A percentile compares a stretch with the other conserved stretches of the same genome.
phyloP scores from a whole-genome alignment of 805 yeast species.

The Zygoascus bituminiphila region DNA sequence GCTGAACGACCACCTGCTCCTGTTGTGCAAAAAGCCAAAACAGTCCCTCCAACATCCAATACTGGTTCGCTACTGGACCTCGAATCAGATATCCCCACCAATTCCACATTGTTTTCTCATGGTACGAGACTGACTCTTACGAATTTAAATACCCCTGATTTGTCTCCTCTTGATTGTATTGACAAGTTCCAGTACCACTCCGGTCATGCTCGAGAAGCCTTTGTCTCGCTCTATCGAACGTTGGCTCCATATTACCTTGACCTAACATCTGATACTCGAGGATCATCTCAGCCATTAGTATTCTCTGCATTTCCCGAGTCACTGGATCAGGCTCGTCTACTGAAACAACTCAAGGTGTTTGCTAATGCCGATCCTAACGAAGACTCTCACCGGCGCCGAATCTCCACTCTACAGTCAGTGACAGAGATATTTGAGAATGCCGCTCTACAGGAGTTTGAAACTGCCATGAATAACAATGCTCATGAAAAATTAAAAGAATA shows the following conservation, averaged over 20 bases:
- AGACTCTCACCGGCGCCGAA: constrained; percentile 29
- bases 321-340: constrained; percentile 41
- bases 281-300: constrained; percentile 37
- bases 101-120: background rate
- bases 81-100: background rate
- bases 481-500: constrained; percentile 31
- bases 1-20: background rate
- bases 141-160: background rate
- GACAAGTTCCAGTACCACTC: constrained; percentile 9
- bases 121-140: background rate
- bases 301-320: constrained; percentile 42
- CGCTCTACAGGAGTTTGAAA: constrained; percentile 57
- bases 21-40: background rate
- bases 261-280: constrained; percentile 31
- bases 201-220: constrained; percentile 14
- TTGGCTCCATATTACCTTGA: constrained; percentile 41
- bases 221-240: constrained; percentile 28
- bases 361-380: constrained; percentile 30
- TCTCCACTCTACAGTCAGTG: constrained; percentile 40
- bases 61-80: background rate
- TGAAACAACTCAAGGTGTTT: constrained; percentile 35
- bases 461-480: constrained; percentile 42
- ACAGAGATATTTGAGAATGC: constrained; percentile 68
- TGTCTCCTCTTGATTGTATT: constrained; percentile 12
- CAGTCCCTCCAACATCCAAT: background rate